phyloP scores from a whole-genome alignment of 352 stramenopile species.

The Phytopythium litorale region DNA sequence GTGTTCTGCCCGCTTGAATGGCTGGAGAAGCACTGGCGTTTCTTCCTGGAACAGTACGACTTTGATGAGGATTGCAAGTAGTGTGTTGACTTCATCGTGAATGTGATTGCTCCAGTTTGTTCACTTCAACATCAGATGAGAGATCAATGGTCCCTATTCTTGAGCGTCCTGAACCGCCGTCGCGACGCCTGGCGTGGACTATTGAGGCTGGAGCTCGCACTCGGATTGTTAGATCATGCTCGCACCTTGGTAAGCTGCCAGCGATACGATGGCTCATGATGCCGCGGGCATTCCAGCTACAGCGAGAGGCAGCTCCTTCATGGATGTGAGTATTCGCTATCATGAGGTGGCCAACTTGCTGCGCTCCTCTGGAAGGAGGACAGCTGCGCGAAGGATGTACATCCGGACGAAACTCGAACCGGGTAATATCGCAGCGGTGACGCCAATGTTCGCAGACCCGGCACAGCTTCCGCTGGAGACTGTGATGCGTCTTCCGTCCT shows the following conservation, averaged over 20 bases:
- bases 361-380: neutral
- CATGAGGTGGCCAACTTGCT: neutral
- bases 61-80: conserved; percentile 22
- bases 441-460: neutral
- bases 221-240: neutral
- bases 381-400: neutral
- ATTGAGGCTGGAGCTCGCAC: too few species aligned
- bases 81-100: neutral
- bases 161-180: neutral
- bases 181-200: neutral
- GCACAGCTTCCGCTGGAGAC: neutral
- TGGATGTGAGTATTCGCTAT: neutral
- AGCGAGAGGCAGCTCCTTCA: neutral
- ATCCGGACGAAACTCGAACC: neutral
- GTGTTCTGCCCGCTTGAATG: conserved; percentile 21
- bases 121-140: too few species aligned
- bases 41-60: conserved; percentile 32
- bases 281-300: neutral
- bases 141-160: neutral
- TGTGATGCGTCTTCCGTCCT: neutral
- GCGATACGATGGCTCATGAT: neutral
- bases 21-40: conserved; percentile 24
- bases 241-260: neutral
- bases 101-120: too few species aligned
- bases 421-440: neutral